Evolutionary conservation across 352 stramenopile genomes (phyloP).

Genomic region (Globisporangium cylindrosporum): DNA sequence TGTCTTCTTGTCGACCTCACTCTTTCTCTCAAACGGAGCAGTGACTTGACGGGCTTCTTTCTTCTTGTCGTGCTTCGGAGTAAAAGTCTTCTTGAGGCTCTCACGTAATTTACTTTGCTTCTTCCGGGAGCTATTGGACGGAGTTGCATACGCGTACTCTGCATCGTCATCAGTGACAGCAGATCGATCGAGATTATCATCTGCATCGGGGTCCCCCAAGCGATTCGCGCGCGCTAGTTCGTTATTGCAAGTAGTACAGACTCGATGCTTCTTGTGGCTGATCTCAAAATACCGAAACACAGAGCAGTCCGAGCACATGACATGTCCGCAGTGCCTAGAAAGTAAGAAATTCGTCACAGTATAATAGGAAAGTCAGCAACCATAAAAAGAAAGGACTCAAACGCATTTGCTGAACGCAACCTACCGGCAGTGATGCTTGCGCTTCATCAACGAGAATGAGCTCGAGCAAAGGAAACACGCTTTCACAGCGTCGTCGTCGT

Average conservation of each 20-base stretch:
- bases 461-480: slow-evolving; percentile 50
- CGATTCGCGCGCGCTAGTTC: slow-evolving; percentile 21
- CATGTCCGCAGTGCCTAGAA: slow-evolving; percentile 48
- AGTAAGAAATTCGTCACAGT: not conserved
- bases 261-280: slow-evolving; percentile 61
- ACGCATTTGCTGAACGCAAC: not conserved
- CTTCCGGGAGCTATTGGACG: not conserved
- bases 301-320: slow-evolving; percentile 80
- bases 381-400: not conserved
- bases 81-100: slow-evolving; percentile 20
- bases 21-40: not conserved
- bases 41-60: not conserved
- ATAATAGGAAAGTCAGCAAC: not conserved
- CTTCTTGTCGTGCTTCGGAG: slow-evolving; percentile 14
- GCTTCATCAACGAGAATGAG: slow-evolving; percentile 64
- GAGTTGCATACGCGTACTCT: slow-evolving; percentile 1
- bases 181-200: slow-evolving; percentile 5
- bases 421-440: slow-evolving; percentile 77
- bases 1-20: not conserved
- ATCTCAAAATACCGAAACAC: slow-evolving; percentile 59
- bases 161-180: slow-evolving; percentile 3
- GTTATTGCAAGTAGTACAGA: slow-evolving; percentile 47
- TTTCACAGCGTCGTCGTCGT: slow-evolving; percentile 40
- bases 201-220: slow-evolving; percentile 1
- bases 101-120: slow-evolving; percentile 15